These are phyloP conservation scores for Phytophthora litchii DNA, from an alignment of 352 stramenopile species.

Conservation along the genomic window DNA sequence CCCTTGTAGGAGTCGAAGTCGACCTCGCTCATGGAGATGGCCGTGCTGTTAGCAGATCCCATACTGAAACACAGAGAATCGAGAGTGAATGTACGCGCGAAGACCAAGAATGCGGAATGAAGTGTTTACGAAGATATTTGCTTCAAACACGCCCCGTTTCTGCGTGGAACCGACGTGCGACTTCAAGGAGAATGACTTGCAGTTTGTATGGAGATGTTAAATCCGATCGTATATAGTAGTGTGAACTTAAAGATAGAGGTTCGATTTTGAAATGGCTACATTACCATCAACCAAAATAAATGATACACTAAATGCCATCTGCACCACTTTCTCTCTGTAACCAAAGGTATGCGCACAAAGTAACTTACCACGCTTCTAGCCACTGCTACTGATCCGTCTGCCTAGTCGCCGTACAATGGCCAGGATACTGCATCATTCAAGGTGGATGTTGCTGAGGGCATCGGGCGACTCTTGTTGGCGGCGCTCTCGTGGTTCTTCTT, in stretches of 20 bases:
- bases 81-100: conserved; percentile 10
- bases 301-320: conserved; percentile 10
- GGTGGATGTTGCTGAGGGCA: too few relatives aligned
- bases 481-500: conserved; percentile 36
- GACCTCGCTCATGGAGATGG: conserved; percentile 53
- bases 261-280: too few relatives aligned
- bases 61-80: conserved; percentile 31
- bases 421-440: too few relatives aligned
- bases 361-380: too few relatives aligned
- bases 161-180: conserved; percentile 15
- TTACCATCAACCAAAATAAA: too few relatives aligned
- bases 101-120: conserved; percentile 15
- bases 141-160: conserved; percentile 7
- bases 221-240: background rate
- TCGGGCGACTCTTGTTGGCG: too few relatives aligned
- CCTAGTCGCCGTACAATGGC: too few relatives aligned
- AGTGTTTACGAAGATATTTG: conserved; percentile 36
- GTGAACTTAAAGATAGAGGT: too few relatives aligned
- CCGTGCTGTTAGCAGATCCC: conserved; percentile 47
- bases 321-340: conserved; percentile 27
- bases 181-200: conserved; percentile 10
- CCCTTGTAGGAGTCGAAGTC: conserved; percentile 63
- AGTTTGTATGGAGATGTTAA: conserved; percentile 10
- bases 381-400: too few relatives aligned
- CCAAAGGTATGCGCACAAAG: conserved; percentile 5